phyloP scores from a whole-genome alignment of 2,329 filamentous ascomycete species.

The Fusarium nanum region DNA sequence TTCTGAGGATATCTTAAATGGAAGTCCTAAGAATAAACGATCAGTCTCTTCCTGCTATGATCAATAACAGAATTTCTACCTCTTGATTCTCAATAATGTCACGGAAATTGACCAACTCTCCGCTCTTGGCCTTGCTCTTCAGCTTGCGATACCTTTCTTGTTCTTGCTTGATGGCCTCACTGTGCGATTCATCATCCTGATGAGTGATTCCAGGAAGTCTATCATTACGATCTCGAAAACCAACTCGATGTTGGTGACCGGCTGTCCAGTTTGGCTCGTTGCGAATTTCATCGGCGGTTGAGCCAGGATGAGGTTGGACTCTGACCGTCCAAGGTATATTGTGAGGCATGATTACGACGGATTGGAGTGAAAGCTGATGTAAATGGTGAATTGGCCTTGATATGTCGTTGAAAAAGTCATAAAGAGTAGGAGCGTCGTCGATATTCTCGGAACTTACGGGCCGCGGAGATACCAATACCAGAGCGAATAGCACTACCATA shows the following conservation, averaged over 20 bases:
- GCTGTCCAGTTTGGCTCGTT: neutral
- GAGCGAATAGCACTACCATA: neutral
- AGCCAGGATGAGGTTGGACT: neutral
- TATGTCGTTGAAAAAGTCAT: neutral
- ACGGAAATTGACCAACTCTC: neutral
- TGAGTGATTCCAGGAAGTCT: neutral
- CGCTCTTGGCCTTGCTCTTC: neutral
- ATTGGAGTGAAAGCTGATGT: no score
- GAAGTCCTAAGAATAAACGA: rapidly evolving
- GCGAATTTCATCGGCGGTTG: neutral
- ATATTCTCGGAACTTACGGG: neutral
- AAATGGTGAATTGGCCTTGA: no score
- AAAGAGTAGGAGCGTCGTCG: neutral
- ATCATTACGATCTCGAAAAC: neutral
- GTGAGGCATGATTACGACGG: neutral
- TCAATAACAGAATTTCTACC: rapidly evolving
- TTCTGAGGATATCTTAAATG: neutral
- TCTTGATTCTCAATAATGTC: neutral
- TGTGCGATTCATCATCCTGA: neutral
- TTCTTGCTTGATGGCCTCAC: neutral
- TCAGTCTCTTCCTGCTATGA: neutral
- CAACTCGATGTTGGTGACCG: neutral
- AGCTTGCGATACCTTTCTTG: neutral
- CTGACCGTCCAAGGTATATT: neutral
- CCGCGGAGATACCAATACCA: neutral